A percentile compares a stretch with the other conserved stretches of the same genome.
phyloP scores from a whole-genome alignment of 2,329 filamentous ascomycete genomes.

The Myriosclerotinia scirpicola region DNA sequence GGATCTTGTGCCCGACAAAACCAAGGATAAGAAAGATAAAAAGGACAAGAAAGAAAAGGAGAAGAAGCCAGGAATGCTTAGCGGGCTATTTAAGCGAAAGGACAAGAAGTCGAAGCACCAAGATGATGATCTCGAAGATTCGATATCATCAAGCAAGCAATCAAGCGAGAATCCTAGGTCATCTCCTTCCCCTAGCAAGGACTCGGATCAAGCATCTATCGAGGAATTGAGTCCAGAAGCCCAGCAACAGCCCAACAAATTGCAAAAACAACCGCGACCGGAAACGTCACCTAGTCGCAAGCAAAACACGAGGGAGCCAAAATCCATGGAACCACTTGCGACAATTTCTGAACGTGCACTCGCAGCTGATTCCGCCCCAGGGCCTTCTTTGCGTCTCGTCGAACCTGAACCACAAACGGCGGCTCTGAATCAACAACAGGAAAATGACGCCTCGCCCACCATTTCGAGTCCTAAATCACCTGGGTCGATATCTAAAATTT shows the following conservation, averaged over 20 bases:
- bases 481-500: conserved; percentile 46
- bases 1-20: conserved; percentile 61
- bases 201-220: conserved; percentile 35
- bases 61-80: conserved; percentile 60
- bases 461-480: conserved; percentile 44
- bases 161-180: conserved; percentile 47
- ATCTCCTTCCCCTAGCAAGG: conserved; percentile 40
- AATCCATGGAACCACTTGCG: conserved; percentile 32
- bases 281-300: conserved; percentile 37
- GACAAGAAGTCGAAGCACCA: conserved; percentile 50
- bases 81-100: conserved; percentile 53
- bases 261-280: conserved; percentile 60
- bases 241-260: conserved; percentile 63
- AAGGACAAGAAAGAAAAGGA: conserved; percentile 58
- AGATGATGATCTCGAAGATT: conserved; percentile 53
- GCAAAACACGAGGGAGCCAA: conserved; percentile 30
- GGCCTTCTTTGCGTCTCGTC: conserved; percentile 39
- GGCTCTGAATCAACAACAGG: conserved; percentile 28
- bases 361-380: conserved; percentile 33
- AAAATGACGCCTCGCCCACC: conserved; percentile 38
- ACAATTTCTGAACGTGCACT: conserved; percentile 35
- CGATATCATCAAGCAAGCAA: conserved; percentile 32
- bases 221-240: conserved; percentile 39
- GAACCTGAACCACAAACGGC: conserved; percentile 38
- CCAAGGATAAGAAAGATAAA: conserved; percentile 68